Evolutionary conservation across 345 rosid genomes (phyloP), one percentile per base, ranked within the genome.

Genomic region (Hypericum androsaemum): DNA sequence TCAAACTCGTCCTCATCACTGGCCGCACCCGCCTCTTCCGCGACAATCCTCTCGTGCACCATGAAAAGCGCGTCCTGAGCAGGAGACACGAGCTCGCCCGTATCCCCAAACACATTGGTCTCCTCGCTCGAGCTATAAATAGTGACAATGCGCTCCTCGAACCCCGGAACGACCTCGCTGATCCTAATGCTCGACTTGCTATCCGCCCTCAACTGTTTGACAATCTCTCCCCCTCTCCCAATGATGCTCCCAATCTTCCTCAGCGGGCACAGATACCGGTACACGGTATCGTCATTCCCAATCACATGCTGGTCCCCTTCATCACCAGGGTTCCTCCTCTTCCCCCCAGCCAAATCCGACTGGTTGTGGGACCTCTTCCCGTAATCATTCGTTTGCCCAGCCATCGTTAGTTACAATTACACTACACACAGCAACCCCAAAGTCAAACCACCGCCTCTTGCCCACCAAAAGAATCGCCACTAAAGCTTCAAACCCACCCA

Each of bases 161-260:
- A 61, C 32, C 71, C 66, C 11, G 71, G 63, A 39, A 67, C 47
- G 5, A 66, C 62, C 37, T 67, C 71, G 12, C 71, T 57, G 17
- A 67, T 67, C 57, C 66, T 45, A 17, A 67, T 61, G 38, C 57
- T 67, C 0, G 71, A 67, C 54, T 61, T 67, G 28, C 62, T 61
- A 10, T 67, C 66, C 2, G 66, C 59, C 48, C 71, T 56, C 38
- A 67, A 42, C 28, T 67, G 71, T 46, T 67, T 67, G 3, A 59
- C 66, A 41, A 67, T 67, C 56, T 67, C 71, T 13, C 71, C 71
- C 10, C 71, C 71, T 52, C 58, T 41, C 2, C 71, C 71, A 10
- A 67, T 67, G 16, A 67, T 67, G 44, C 71, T 67, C 17, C 71
- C 71, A 36, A 67, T 67, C 62, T 61, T 67, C 47, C 66, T 56